These are phyloP conservation scores for Phaffia rhodozyma DNA, from an alignment of 1,284 basidiomycete species.

Conservation along the genomic window DNA sequence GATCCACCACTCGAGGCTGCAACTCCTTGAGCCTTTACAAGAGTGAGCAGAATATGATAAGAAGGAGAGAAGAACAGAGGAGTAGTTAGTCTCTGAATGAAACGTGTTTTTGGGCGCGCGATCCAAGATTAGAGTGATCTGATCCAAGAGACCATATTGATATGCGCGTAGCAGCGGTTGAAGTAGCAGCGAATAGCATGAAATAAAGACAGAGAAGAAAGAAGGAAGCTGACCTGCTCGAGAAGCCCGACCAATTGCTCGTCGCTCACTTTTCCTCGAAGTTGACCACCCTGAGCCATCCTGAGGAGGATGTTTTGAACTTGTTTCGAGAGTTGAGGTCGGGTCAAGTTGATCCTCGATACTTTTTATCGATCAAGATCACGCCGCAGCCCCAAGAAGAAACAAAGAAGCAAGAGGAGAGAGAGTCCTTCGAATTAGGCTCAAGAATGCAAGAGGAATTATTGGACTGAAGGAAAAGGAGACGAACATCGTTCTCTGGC, in stretches of 20 bases:
- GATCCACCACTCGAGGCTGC: background rate
- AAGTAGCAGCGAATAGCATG: background rate
- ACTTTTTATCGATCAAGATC: slow-evolving; percentile 40
- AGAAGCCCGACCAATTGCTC: slow-evolving; percentile 79
- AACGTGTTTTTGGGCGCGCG: too few relatives aligned
- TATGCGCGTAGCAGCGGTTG: too few relatives aligned
- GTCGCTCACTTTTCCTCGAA: slow-evolving; percentile 74
- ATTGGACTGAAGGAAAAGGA: background rate
- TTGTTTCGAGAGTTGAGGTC: slow-evolving; percentile 71
- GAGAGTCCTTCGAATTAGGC: background rate
- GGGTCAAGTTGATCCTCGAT: slow-evolving; percentile 83
- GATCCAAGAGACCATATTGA: background rate
- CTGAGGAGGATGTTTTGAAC: slow-evolving; percentile 75
- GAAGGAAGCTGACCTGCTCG: slow-evolving; percentile 58
- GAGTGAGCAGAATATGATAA: background rate
- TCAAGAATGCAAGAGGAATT: background rate
- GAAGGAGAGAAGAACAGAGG: background rate
- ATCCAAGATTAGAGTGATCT: too few relatives aligned
- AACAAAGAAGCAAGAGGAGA: slow-evolving; percentile 19
- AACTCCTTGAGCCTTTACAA: background rate
- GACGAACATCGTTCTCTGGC: slow-evolving; percentile 82
- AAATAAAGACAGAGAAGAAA: too few relatives aligned
- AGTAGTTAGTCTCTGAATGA: too few relatives aligned
- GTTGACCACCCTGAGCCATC: slow-evolving; percentile 87
- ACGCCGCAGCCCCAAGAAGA: background rate